These are phyloP conservation scores for Stemphylium beticola DNA, from an alignment of 2,329 filamentous ascomycete species.

Conservation along the genomic window DNA sequence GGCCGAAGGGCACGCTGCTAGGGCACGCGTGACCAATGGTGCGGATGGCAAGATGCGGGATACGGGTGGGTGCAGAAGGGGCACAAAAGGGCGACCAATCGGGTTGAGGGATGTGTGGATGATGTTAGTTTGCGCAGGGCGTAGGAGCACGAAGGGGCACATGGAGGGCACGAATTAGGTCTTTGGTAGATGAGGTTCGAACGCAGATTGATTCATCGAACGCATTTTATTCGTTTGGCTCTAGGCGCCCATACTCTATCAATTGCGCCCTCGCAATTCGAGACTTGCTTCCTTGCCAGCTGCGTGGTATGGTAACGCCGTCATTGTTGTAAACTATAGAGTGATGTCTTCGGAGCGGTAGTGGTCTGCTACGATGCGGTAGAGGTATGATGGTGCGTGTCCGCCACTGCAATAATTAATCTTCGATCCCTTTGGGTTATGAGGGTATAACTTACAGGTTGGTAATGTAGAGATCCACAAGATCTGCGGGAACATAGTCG, in stretches of 20 bases:
- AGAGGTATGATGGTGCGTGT: conserved; percentile 74
- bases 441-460: conserved; percentile 68
- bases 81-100: conserved; percentile 14
- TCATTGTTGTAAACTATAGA: conserved; percentile 34
- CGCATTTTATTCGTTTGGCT: not conserved
- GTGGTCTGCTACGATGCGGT: conserved; percentile 75
- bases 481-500: conserved; percentile 79
- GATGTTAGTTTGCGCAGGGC: conserved; percentile 8
- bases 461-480: conserved; percentile 83
- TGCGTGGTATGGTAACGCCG: conserved; percentile 6
- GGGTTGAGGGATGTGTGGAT: conserved; percentile 11
- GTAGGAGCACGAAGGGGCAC: not conserved
- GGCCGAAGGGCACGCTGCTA: conserved; percentile 20
- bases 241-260: not conserved
- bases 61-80: conserved; percentile 1
- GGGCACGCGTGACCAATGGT: conserved; percentile 12
- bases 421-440: not conserved
- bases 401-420: conserved; percentile 59
- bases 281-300: not conserved
- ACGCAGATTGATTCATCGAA: not conserved
- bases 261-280: not conserved
- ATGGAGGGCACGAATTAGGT: not conserved
- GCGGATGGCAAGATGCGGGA: not conserved
- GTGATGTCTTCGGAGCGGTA: conserved; percentile 76
- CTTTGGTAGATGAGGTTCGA: not conserved